A percentile compares a stretch with the other conserved stretches of the same genome.
phyloP scores from a whole-genome alignment of 2,329 filamentous ascomycete species.

The Alternaria longipes region DNA sequence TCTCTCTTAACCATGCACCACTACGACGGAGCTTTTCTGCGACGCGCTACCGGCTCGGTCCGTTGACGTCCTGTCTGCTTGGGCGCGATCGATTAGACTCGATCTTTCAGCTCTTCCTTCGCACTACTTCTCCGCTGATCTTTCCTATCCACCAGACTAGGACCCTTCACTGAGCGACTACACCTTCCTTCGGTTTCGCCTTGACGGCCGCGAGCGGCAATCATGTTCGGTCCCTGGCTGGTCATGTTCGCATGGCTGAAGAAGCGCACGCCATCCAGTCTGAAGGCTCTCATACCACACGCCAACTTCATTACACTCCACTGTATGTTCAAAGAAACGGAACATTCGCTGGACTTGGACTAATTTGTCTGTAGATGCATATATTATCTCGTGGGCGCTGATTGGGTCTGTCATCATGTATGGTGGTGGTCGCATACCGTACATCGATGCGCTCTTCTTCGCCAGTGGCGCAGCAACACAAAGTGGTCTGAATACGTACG shows the following conservation, averaged over 20 bases:
- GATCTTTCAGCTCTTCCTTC: constrained; percentile 15
- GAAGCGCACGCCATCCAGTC: constrained; percentile 33
- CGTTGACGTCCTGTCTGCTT: constrained; percentile 23
- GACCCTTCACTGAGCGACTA: neutral
- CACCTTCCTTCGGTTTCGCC: neutral
- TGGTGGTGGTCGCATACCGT: constrained; percentile 69
- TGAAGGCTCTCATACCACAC: constrained; percentile 60
- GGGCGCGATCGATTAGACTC: constrained; percentile 14
- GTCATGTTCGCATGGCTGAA: constrained; percentile 41
- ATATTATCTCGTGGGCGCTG: constrained; percentile 78
- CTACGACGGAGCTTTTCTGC: constrained; percentile 15
- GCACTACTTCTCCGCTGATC: constrained; percentile 5
- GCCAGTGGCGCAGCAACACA: constrained; percentile 88
- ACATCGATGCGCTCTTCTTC: constrained; percentile 91
- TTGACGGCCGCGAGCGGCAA: constrained; percentile 11
- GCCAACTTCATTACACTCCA: constrained; percentile 86
- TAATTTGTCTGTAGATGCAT: constrained; percentile 67
- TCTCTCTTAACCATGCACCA: constrained; percentile 17
- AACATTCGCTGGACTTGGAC: neutral
- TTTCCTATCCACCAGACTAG: neutral
- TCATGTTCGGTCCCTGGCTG: constrained; percentile 47
- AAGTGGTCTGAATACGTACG: constrained; percentile 84
- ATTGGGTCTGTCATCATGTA: constrained; percentile 81
- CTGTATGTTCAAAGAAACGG: constrained; percentile 59
- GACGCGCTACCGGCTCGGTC: constrained; percentile 35